Percentiles rank a stretch among this genome's conserved stretches.
phyloP scores from a whole-genome alignment of 352 stramenopile genomes.

The Globisporangium emineosum region DNA sequence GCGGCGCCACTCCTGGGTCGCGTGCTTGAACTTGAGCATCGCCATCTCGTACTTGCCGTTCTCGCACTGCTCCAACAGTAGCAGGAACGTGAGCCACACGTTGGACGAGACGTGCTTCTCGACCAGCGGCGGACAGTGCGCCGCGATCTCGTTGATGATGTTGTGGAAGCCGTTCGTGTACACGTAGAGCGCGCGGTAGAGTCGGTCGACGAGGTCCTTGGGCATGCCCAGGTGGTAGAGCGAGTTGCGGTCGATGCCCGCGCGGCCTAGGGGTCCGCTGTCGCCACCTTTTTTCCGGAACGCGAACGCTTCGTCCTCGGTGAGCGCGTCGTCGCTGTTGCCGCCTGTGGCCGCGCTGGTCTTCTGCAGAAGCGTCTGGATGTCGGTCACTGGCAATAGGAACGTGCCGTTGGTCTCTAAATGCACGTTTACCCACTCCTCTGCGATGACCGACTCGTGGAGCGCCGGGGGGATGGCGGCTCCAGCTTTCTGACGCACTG shows the following conservation, averaged over 20 bases:
- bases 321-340: conserved; percentile 32
- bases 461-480: conserved; percentile 28
- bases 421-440: conserved; percentile 81
- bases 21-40: conserved; percentile 84
- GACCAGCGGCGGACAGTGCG: conserved; percentile 54
- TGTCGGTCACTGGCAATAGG: conserved; percentile 47
- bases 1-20: conserved; percentile 46
- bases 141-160: conserved; percentile 77
- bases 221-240: conserved; percentile 75
- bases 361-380: conserved; percentile 36
- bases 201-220: conserved; percentile 68
- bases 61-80: conserved; percentile 77
- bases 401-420: conserved; percentile 52
- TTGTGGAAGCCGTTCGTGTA: conserved; percentile 86
- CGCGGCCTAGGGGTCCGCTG: conserved; percentile 42
- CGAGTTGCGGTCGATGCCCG: conserved; percentile 69
- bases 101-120: conserved; percentile 82
- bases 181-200: conserved; percentile 81
- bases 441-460: conserved; percentile 65
- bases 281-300: conserved; percentile 39
- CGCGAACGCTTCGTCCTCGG: conserved; percentile 37
- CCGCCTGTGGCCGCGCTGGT: conserved; percentile 18
- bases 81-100: conserved; percentile 71
- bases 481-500: conserved; percentile 12
- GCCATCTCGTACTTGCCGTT: conserved; percentile 84